Evolutionary conservation across 2,329 filamentous ascomycete species (phyloP).

Genomic region (Tolypocladium album): DNA sequence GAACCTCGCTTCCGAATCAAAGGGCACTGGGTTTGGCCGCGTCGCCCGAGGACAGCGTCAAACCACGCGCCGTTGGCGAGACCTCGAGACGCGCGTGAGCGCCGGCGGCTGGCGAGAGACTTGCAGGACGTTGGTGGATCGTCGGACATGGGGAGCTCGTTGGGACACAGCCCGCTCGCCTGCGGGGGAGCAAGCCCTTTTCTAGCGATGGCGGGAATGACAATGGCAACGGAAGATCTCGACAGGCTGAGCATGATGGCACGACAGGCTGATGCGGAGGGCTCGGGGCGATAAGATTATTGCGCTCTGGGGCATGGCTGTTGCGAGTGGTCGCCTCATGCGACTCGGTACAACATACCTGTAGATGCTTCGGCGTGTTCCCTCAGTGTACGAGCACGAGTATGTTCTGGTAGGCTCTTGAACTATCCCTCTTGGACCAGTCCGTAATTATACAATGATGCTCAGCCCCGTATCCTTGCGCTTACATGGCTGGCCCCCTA

Average conservation of each 20-base stretch:
- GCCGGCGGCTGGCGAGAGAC: constrained; percentile 19
- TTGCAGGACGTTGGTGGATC: constrained; percentile 13
- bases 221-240: constrained; percentile 18
- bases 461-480: not conserved
- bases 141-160: constrained; percentile 9
- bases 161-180: constrained; percentile 8
- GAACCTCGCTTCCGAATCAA: too few species aligned
- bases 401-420: not conserved
- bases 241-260: constrained; percentile 20
- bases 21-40: too few species aligned
- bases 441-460: not conserved
- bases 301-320: not conserved
- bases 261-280: constrained; percentile 3
- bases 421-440: not conserved
- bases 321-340: not conserved
- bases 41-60: too few species aligned
- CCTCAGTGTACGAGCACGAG: not conserved
- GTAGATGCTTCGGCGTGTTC: not conserved
- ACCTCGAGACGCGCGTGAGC: constrained; percentile 14
- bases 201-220: constrained; percentile 15
- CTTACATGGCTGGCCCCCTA: not conserved
- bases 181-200: constrained; percentile 12
- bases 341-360: not conserved
- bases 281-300: not conserved
- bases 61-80: not conserved